Evolutionary conservation across 495 filamentous ascomycete species (phyloP).

Genomic region (Tuber melanosporum): DNA sequence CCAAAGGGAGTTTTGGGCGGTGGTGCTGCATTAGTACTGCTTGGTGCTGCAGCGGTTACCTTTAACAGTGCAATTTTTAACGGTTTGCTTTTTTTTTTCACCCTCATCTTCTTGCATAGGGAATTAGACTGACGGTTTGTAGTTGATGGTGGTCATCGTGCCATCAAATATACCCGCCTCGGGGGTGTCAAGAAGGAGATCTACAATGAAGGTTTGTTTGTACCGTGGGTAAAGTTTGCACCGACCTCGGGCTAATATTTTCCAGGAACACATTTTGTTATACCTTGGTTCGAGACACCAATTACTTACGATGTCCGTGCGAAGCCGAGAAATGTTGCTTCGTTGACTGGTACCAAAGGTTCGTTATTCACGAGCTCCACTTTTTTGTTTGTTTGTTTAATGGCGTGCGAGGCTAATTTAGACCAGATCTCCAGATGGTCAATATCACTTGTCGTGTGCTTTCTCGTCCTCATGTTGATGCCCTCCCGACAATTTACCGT

Average conservation of each 20-base stretch:
- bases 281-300: constrained; percentile 96
- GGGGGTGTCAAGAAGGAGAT: constrained; percentile 95
- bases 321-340: constrained; percentile 92
- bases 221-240: not conserved
- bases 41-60: constrained; percentile 60
- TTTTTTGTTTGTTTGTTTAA: not conserved
- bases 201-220: constrained; percentile 67
- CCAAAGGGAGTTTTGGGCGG: constrained; percentile 48
- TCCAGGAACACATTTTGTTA: constrained; percentile 79
- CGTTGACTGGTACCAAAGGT: constrained; percentile 88
- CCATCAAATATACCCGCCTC: constrained; percentile 94
- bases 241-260: not conserved
- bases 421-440: constrained; percentile 89
- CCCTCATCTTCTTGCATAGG: not conserved
- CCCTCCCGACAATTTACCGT: constrained; percentile 91
- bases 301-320: constrained; percentile 96
- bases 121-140: constrained; percentile 17
- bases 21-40: constrained; percentile 52
- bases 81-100: constrained; percentile 47
- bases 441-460: constrained; percentile 99
- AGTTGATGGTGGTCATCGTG: constrained; percentile 98
- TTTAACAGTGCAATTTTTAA: constrained; percentile 91
- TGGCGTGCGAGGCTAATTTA: not conserved
- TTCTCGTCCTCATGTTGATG: constrained; percentile 76
- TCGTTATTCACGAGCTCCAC: not conserved